These are phyloP conservation scores for Fusarium neocosmosporiellum DNA, from an alignment of 2,329 filamentous ascomycete species.

Conservation along the genomic window DNA sequence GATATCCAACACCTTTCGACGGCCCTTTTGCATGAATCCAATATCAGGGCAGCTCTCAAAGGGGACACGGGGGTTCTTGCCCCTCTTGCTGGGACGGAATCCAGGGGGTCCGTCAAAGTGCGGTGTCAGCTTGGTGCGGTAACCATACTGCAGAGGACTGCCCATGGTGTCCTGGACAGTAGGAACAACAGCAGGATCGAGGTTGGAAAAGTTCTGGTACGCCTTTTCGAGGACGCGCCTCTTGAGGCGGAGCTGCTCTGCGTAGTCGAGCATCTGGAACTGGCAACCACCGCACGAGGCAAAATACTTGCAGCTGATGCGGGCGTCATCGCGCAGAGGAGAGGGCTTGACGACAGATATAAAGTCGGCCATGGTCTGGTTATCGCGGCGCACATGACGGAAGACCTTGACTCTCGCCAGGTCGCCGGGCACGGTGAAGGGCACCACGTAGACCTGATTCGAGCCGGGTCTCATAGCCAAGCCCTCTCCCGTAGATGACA, in stretches of 20 bases:
- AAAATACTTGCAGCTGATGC: slow-evolving; percentile 89
- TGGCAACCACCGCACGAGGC: slow-evolving; percentile 90
- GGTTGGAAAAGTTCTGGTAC: slow-evolving; percentile 88
- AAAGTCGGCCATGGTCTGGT: slow-evolving; percentile 85
- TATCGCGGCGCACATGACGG: slow-evolving; percentile 72
- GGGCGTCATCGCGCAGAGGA: slow-evolving; percentile 78
- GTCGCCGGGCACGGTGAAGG: slow-evolving; percentile 90
- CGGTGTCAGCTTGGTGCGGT: slow-evolving; percentile 95
- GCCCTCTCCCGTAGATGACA: slow-evolving; percentile 94
- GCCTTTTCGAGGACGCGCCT: slow-evolving; percentile 89
- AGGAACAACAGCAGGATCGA: slow-evolving; percentile 81
- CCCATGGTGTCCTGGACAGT: slow-evolving; percentile 85
- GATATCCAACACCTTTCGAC: slow-evolving; percentile 85
- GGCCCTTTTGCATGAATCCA: slow-evolving; percentile 92
- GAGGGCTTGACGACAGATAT: slow-evolving; percentile 80
- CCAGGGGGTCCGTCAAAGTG: slow-evolving; percentile 87
- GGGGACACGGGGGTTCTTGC: slow-evolving; percentile 57
- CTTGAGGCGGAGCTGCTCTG: slow-evolving; percentile 87
- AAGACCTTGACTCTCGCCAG: slow-evolving; percentile 81
- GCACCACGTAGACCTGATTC: slow-evolving; percentile 81
- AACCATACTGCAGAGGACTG: slow-evolving; percentile 90
- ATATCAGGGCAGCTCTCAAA: slow-evolving; percentile 79
- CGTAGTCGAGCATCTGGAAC: slow-evolving; percentile 95
- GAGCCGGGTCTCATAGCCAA: slow-evolving; percentile 77
- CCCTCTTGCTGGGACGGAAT: slow-evolving; percentile 60